Conservation (phyloP, 257 asterid species). For the Jacaranda mimosifolia region DNA sequence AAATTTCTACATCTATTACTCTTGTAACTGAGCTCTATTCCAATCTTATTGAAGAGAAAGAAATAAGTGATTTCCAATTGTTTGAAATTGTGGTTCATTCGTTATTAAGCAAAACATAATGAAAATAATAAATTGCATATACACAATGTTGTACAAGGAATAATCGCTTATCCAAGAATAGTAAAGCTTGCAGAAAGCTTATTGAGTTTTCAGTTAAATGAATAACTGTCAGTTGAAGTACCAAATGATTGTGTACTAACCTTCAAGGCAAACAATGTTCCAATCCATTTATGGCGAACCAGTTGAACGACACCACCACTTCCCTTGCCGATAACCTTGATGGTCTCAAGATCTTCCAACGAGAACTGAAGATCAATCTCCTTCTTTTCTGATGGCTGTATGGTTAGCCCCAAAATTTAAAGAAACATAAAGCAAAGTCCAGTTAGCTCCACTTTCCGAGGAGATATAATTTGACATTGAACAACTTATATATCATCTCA, state of each 20-base stretch:
- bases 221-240: conserved; percentile 18
- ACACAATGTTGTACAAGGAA: neutral
- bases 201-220: conserved; percentile 9
- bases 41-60: conserved; percentile 8
- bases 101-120: neutral
- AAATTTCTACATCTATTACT: neutral
- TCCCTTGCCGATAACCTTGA: conserved; percentile 98
- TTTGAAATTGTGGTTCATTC: neutral
- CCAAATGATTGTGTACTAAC: conserved; percentile 49
- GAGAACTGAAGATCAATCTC: conserved; percentile 89
- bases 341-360: conserved; percentile 92
- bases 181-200: neutral
- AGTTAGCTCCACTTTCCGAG: conserved; percentile 32
- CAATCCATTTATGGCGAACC: conserved; percentile 97
- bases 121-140: neutral
- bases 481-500: conserved; percentile 24
- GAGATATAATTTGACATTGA: conserved; percentile 12
- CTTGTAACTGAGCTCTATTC: neutral
- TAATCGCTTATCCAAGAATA: neutral
- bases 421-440: conserved; percentile 7
- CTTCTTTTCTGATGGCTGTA: conserved; percentile 72
- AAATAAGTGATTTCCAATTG: neutral
- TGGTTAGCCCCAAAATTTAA: conserved; percentile 28
- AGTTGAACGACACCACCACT: conserved; percentile 99
- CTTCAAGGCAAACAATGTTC: conserved; percentile 92